A percentile compares a stretch with the other conserved stretches of the same genome.
These are phyloP conservation scores for Elsinoe australis DNA, from an alignment of 2,329 filamentous ascomycete species.

Conservation along the genomic window DNA sequence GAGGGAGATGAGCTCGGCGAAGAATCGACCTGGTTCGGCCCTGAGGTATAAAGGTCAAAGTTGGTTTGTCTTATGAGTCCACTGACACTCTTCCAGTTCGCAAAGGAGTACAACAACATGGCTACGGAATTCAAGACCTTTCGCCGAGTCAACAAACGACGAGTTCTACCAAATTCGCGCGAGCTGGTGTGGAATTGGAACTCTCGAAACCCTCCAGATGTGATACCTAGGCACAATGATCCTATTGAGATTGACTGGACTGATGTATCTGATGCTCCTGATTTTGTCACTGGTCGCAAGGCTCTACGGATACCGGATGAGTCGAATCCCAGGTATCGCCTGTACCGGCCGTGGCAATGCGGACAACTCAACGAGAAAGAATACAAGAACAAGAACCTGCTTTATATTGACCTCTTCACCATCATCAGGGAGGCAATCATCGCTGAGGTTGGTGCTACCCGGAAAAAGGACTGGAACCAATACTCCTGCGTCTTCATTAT, in stretches of 20 bases:
- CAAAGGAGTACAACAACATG: constrained; percentile 67
- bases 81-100: no score
- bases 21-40: constrained; percentile 75
- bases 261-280: constrained; percentile 62
- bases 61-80: background rate
- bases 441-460: constrained; percentile 70
- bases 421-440: constrained; percentile 81
- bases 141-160: constrained; percentile 88
- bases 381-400: constrained; percentile 68
- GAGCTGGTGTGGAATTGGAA: constrained; percentile 95
- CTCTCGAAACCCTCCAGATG: constrained; percentile 70
- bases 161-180: constrained; percentile 94
- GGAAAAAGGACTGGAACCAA: constrained; percentile 73
- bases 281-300: constrained; percentile 72
- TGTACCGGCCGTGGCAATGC: constrained; percentile 83
- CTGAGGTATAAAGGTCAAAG: constrained; percentile 54
- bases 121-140: constrained; percentile 78
- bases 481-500: constrained; percentile 98
- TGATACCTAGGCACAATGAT: constrained; percentile 91
- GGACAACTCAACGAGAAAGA: constrained; percentile 88
- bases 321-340: constrained; percentile 79
- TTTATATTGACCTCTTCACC: constrained; percentile 80
- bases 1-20: constrained; percentile 54
- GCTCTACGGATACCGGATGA: constrained; percentile 83
- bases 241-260: constrained; percentile 94